These are phyloP conservation scores for Phytophthora quininea DNA, from an alignment of 352 stramenopile species.

Conservation along the genomic window DNA sequence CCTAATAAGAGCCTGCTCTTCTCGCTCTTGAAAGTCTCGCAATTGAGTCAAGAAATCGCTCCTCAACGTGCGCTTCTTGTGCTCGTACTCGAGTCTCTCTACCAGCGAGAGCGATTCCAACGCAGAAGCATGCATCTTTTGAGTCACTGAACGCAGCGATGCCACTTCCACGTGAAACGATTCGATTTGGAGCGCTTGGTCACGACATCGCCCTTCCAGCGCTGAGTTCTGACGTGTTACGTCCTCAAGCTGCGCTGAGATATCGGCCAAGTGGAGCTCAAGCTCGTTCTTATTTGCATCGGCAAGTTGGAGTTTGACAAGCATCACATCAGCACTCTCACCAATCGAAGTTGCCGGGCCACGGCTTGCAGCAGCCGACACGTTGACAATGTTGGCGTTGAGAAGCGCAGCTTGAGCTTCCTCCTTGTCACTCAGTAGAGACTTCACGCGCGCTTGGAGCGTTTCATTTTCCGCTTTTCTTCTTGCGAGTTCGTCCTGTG, in stretches of 20 bases:
- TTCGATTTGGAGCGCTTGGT: constrained; percentile 59
- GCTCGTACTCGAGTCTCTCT: constrained; percentile 73
- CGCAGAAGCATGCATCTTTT: constrained; percentile 59
- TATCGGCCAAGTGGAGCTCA: constrained; percentile 54
- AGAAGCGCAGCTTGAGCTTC: constrained; percentile 41
- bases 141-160: constrained; percentile 47
- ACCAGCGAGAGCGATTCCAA: constrained; percentile 56
- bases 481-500: constrained; percentile 31
- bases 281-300: constrained; percentile 59
- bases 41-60: constrained; percentile 69
- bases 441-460: constrained; percentile 40
- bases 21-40: constrained; percentile 70
- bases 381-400: constrained; percentile 33
- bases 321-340: constrained; percentile 47
- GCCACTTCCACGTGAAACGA: constrained; percentile 57
- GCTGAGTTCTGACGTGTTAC: constrained; percentile 42
- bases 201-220: constrained; percentile 53
- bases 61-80: constrained; percentile 70
- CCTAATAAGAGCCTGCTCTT: constrained; percentile 66
- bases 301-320: constrained; percentile 69
- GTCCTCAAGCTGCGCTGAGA: constrained; percentile 53
- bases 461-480: constrained; percentile 34
- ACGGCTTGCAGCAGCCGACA: constrained; percentile 14
- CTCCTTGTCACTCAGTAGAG: constrained; percentile 42
- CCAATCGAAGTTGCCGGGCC: constrained; percentile 15